Conservation (phyloP, 2,329 filamentous ascomycete genomes). For the Hymenoscyphus fructigenus region DNA sequence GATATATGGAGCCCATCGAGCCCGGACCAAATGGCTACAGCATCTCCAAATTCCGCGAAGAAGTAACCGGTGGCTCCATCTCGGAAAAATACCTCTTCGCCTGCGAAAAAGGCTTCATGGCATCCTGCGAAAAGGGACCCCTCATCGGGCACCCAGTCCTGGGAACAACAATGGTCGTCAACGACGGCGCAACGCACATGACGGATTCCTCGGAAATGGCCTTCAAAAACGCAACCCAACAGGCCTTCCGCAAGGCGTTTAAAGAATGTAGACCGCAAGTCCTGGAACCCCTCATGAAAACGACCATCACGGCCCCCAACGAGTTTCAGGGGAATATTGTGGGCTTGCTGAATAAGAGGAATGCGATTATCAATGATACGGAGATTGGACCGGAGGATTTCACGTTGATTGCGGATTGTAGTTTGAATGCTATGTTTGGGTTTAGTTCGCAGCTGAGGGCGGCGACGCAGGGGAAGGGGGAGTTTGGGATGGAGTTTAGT, state of each 20-base stretch:
- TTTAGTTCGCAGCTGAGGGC: conserved; percentile 90
- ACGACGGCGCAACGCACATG: conserved; percentile 94
- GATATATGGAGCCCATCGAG: conserved; percentile 82
- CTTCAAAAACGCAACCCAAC: conserved; percentile 91
- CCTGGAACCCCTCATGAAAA: conserved; percentile 97
- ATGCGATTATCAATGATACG: conserved; percentile 90
- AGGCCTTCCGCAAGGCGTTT: conserved; percentile 96
- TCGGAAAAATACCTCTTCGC: conserved; percentile 94
- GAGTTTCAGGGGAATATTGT: conserved; percentile 98
- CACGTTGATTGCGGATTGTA: conserved; percentile 87
- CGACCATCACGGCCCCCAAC: conserved; percentile 88
- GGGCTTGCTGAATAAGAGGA: conserved; percentile 93
- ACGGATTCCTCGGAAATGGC: conserved; percentile 97
- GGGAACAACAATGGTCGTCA: conserved; percentile 85
- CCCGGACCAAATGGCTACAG: conserved; percentile 46
- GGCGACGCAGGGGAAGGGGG: conserved; percentile 95
- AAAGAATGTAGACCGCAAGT: conserved; percentile 76
- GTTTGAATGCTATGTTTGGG: conserved; percentile 95
- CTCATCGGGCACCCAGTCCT: conserved; percentile 92
- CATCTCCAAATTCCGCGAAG: conserved; percentile 80
- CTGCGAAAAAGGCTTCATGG: conserved; percentile 91
- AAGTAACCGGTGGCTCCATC: conserved; percentile 86
- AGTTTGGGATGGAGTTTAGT: conserved; percentile 98
- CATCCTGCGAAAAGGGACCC: conserved; percentile 80
- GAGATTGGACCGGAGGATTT: conserved; percentile 95